Evolutionary conservation across 2,329 filamentous ascomycete genomes (phyloP).

Genomic region (Calonectria honghensis): DNA sequence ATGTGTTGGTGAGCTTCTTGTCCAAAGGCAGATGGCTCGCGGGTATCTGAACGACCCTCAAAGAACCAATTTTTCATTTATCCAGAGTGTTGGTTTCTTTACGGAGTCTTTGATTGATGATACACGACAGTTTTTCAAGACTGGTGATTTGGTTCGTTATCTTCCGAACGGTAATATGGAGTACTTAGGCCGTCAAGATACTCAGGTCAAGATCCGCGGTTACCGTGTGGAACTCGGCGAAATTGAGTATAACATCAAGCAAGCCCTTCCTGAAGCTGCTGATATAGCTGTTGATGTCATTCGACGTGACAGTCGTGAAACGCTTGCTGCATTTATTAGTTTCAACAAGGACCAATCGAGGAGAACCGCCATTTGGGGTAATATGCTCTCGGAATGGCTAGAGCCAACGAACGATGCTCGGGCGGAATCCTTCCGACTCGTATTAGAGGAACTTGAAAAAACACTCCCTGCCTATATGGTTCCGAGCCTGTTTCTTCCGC

Average conservation of each 20-base stretch:
- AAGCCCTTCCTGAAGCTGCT: constrained; percentile 38
- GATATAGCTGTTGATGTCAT: constrained; percentile 45
- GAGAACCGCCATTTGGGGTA: not conserved
- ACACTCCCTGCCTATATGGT: constrained; percentile 47
- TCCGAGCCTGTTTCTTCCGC: constrained; percentile 31
- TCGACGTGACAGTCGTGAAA: constrained; percentile 23
- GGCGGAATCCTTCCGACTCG: not conserved
- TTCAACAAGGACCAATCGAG: not conserved
- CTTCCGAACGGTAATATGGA: constrained; percentile 52
- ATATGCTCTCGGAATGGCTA: not conserved
- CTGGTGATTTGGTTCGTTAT: constrained; percentile 54
- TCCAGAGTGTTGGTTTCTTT: constrained; percentile 4
- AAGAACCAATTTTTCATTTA: constrained; percentile 43
- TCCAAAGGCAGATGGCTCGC: constrained; percentile 50
- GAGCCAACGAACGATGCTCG: not conserved
- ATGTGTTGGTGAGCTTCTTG: constrained; percentile 52
- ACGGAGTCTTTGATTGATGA: not conserved
- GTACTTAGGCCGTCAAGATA: constrained; percentile 56
- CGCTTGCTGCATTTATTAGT: constrained; percentile 29
- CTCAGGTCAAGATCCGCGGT: constrained; percentile 57
- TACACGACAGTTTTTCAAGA: constrained; percentile 58
- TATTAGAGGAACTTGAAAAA: constrained; percentile 16
- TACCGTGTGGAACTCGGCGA: constrained; percentile 57
- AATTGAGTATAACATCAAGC: constrained; percentile 51
- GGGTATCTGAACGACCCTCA: constrained; percentile 46